phyloP scores from a whole-genome alignment of 2,329 filamentous ascomycete genomes.

The Tolypocladium tropicale region DNA sequence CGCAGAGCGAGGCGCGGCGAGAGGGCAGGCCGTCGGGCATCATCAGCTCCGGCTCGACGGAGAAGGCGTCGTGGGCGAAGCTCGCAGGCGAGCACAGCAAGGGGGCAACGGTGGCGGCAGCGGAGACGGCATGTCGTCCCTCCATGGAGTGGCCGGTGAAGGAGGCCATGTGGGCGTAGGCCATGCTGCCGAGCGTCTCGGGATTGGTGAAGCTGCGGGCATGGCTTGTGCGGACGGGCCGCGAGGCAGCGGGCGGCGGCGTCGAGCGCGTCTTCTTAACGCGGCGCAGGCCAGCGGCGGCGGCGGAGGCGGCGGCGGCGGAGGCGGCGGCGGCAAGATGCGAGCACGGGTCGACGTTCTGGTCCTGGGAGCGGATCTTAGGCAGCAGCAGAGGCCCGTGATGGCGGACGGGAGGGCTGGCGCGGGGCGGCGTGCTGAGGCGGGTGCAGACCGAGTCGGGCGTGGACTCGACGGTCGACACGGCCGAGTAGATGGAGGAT shows the following conservation, averaged over 20 bases:
- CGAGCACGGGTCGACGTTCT: constrained; percentile 50
- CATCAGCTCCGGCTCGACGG: constrained; percentile 2
- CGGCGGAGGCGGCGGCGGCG: constrained; percentile 1
- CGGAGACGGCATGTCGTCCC: constrained; percentile 11
- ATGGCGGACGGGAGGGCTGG: constrained; percentile 61
- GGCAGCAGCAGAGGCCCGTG: constrained; percentile 73
- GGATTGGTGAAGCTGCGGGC: constrained; percentile 52
- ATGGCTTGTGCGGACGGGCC: constrained; percentile 34
- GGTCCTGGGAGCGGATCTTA: constrained; percentile 79
- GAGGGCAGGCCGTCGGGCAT: constrained; percentile 4
- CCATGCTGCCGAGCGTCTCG: constrained; percentile 36
- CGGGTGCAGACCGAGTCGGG: constrained; percentile 58
- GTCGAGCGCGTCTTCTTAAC: constrained; percentile 15
- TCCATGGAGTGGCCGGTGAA: constrained; percentile 12
- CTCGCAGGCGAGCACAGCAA: constrained; percentile 58
- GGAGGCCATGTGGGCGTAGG: constrained; percentile 27
- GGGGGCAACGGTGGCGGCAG: constrained; percentile 31
- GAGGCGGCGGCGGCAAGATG: constrained; percentile 3
- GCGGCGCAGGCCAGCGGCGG: constrained; percentile 3
- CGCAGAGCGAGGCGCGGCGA: constrained; percentile 52
- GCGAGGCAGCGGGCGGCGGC: constrained; percentile 6
- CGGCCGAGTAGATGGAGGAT: constrained; percentile 50
- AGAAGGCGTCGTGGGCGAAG: constrained; percentile 32
- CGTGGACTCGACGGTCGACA: constrained; percentile 47
- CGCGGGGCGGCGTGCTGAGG: constrained; percentile 55